A percentile compares a stretch with the other conserved stretches of the same genome.
phyloP scores from a whole-genome alignment of 345 rosid species.

The Eucalyptus cloeziana region DNA sequence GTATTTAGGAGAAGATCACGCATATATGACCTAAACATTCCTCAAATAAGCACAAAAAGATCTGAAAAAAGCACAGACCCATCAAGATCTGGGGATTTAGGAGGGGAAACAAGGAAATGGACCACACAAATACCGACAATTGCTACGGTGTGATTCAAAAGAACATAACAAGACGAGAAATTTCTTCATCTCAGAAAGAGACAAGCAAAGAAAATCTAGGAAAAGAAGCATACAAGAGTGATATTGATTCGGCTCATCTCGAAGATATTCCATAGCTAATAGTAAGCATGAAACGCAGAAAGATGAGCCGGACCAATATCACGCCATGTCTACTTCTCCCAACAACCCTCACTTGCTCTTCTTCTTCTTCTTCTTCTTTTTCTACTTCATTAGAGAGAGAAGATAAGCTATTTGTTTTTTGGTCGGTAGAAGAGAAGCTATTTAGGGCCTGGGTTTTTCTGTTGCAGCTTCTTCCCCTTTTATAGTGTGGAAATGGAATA shows the following conservation, averaged over 20 bases:
- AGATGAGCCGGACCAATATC: constrained; percentile 29
- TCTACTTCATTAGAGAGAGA: not conserved
- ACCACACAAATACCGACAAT: not conserved
- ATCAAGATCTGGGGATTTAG: not conserved
- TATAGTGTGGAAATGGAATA: not conserved
- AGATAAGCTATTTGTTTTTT: not conserved
- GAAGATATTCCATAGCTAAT: not conserved
- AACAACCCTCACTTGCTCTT: not conserved
- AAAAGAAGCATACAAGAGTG: constrained; percentile 25
- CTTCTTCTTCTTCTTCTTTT: not conserved
- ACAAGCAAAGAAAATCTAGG: not conserved
- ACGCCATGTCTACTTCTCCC: constrained; percentile 21
- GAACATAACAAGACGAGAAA: not conserved
- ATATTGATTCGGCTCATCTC: constrained; percentile 35
- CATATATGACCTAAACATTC: not conserved
- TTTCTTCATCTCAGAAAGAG: not conserved
- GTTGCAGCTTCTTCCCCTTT: not conserved
- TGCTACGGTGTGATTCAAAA: not conserved
- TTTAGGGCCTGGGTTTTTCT: not conserved
- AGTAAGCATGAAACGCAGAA: not conserved
- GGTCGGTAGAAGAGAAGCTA: not conserved
- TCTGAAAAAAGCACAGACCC: not conserved
- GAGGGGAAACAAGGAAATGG: not conserved
- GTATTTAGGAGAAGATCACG: not conserved
- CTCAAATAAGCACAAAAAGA: not conserved